A percentile compares a stretch with the other conserved stretches of the same genome.
These are phyloP conservation scores for Vaccinium myrtillus DNA, from an alignment of 148 eudicot genomes.

Conservation along the genomic window DNA sequence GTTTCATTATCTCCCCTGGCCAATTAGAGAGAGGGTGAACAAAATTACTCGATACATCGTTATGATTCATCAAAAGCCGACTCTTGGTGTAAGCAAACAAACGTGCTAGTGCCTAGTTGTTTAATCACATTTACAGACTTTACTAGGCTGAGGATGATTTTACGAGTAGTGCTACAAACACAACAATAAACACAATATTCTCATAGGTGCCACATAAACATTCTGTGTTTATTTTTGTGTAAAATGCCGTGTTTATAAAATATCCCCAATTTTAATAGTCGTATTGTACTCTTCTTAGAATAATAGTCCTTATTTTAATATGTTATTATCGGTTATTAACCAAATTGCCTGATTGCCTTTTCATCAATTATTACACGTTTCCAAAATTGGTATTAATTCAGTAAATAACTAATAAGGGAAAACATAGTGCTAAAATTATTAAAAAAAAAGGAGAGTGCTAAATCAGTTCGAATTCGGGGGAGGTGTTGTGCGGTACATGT, in stretches of 20 bases:
- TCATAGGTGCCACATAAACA: no score
- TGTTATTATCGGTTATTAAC: neutral
- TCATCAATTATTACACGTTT: neutral
- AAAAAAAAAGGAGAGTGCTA: neutral
- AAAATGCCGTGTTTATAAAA: no score
- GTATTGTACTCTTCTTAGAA: neutral
- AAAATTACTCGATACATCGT: neutral
- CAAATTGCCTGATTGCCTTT: neutral
- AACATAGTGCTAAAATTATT: no score
- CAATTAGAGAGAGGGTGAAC: no score
- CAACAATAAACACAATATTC: no score
- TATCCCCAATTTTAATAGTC: no score
- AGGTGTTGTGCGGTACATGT: no score
- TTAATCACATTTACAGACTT: neutral
- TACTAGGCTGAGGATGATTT: neutral
- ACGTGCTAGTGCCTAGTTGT: neutral
- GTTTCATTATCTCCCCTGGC: no score
- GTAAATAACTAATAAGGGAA: neutral
- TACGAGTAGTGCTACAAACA: neutral
- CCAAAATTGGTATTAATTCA: neutral
- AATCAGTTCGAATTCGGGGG: no score
- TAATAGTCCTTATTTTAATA: neutral
- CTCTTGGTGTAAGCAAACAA: neutral
- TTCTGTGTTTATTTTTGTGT: no score
- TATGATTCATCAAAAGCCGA: neutral